phyloP scores from a whole-genome alignment of 2,329 filamentous ascomycete species.

The Penicillium janthinellum region DNA sequence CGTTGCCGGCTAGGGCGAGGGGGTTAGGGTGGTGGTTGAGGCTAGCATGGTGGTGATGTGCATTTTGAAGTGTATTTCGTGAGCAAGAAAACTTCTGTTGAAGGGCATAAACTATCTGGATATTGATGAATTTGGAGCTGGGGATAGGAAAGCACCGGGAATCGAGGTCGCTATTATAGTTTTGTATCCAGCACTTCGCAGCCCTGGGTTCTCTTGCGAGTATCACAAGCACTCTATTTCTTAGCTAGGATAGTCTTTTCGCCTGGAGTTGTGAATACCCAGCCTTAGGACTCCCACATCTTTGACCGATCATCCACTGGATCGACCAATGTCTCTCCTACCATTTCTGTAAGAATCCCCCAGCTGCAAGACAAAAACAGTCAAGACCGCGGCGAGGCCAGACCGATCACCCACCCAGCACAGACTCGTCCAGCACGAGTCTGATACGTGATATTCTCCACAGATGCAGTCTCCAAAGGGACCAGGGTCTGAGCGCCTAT shows the following conservation, averaged over 20 bases:
- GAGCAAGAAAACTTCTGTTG: neutral
- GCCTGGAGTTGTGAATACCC: no score
- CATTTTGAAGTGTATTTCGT: conserved; percentile 25
- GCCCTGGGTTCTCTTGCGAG: no score
- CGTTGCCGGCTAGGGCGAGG: conserved; percentile 36
- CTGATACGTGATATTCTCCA: conserved; percentile 1
- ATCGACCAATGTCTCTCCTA: neutral
- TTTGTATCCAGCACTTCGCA: neutral
- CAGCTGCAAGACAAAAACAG: neutral
- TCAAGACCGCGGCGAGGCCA: neutral
- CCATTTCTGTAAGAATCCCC: conserved; percentile 9
- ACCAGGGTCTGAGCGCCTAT: neutral
- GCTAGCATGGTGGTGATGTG: conserved; percentile 33
- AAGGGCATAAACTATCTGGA: neutral
- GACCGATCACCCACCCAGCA: neutral
- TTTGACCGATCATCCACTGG: neutral
- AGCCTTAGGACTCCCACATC: neutral
- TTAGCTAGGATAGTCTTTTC: neutral
- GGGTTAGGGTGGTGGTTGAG: conserved; percentile 36
- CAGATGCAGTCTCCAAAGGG: neutral
- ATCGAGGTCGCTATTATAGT: neutral
- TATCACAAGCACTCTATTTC: neutral
- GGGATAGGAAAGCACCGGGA: neutral
- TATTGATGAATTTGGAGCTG: neutral
- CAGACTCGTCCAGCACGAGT: neutral